These are phyloP conservation scores for Blastobotrys aristatus DNA, from an alignment of 1,139 yeast genomes.

Conservation along the genomic window DNA sequence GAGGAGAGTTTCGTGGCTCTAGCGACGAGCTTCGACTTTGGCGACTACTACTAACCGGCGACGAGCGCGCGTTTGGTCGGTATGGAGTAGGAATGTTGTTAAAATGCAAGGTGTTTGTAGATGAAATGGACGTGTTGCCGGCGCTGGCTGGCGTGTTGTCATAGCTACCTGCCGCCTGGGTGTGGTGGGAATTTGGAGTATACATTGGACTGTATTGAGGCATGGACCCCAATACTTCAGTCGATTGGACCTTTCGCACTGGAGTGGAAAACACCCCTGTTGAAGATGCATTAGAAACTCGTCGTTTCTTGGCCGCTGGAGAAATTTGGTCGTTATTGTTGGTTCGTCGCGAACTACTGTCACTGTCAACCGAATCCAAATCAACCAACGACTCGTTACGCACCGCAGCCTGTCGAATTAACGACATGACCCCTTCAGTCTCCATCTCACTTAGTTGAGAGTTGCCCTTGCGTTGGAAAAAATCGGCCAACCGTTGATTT, in stretches of 20 bases:
- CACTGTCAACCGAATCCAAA: neutral
- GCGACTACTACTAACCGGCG: neutral
- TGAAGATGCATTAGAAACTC: neutral
- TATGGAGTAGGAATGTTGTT: slow-evolving; percentile 22
- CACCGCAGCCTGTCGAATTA: slow-evolving; percentile 39
- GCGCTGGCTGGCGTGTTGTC: neutral
- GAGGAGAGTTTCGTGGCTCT: neutral
- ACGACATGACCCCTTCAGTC: slow-evolving; percentile 74
- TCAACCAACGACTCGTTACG: slow-evolving; percentile 30
- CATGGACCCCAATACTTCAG: neutral
- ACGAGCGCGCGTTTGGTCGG: slow-evolving; percentile 4
- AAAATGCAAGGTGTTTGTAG: slow-evolving; percentile 14
- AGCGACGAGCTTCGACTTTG: neutral
- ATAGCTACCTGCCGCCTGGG: no score
- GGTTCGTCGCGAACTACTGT: neutral
- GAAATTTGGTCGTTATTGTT: neutral
- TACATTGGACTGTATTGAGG: slow-evolving; percentile 14
- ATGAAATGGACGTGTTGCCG: neutral
- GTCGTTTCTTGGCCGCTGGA: slow-evolving; percentile 2
- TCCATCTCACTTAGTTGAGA: slow-evolving; percentile 70
- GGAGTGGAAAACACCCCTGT: slow-evolving; percentile 4
- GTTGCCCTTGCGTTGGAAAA: slow-evolving; percentile 73
- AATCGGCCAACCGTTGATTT: slow-evolving; percentile 62
- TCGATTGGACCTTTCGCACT: slow-evolving; percentile 2
- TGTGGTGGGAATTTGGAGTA: neutral